phyloP scores from a whole-genome alignment of 2,329 filamentous ascomycete species.

The Apiospora sp. region DNA sequence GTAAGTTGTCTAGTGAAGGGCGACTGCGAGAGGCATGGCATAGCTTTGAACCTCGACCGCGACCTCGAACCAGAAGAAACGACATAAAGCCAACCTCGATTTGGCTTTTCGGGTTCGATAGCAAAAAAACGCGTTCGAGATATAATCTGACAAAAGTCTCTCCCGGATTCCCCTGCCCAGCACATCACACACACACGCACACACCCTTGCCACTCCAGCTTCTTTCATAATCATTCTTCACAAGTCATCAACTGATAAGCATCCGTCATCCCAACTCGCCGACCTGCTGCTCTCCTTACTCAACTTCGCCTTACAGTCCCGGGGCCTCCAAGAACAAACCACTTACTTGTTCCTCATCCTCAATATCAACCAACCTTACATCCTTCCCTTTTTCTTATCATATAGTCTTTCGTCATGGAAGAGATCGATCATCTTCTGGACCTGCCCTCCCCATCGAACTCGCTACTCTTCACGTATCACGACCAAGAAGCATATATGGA shows the following conservation, averaged over 20 bases:
- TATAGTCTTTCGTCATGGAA: conserved; percentile 39
- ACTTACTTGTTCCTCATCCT: background rate
- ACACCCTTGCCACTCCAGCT: background rate
- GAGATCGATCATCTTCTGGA: conserved; percentile 41
- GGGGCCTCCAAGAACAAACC: background rate
- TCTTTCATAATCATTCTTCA: conserved; percentile 16
- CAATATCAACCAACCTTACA: background rate
- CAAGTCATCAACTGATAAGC: conserved; percentile 17
- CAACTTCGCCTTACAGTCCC: background rate
- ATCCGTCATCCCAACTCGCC: conserved; percentile 16
- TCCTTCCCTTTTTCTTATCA: background rate
- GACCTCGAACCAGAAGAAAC: conserved; percentile 8
- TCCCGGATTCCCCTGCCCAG: conserved; percentile 1
- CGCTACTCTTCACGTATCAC: conserved; percentile 45
- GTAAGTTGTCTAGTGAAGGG: background rate
- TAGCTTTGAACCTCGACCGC: background rate
- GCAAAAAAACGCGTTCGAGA: background rate
- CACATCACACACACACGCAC: background rate
- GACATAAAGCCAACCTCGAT: conserved; percentile 19
- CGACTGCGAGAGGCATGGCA: background rate
- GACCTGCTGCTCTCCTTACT: background rate
- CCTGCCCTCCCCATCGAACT: conserved; percentile 44
- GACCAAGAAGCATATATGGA: conserved; percentile 48
- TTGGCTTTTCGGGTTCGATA: background rate
- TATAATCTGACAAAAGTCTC: conserved; percentile 16